Evolutionary conservation across 352 stramenopile species (phyloP).

Genomic region (Pythium coloratum): DNA sequence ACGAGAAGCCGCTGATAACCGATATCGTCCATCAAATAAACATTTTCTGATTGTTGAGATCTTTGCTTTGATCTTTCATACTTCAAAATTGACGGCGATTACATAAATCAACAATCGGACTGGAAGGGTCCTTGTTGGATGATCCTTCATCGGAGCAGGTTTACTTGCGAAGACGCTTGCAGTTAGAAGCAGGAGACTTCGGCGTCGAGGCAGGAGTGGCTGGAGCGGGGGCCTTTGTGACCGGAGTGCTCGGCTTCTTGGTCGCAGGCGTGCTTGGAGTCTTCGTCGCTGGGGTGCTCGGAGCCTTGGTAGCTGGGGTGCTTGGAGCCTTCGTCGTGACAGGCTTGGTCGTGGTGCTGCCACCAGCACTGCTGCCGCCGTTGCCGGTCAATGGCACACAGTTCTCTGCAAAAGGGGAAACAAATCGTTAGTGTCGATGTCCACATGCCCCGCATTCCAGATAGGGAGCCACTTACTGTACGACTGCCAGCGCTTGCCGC

Average conservation of each 20-base stretch:
- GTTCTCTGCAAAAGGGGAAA: constrained; percentile 13
- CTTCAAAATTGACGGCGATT: not conserved
- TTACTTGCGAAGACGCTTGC: constrained; percentile 3
- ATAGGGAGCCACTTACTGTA: constrained; percentile 6
- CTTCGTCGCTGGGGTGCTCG: not conserved
- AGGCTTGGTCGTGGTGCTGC: constrained; percentile 1
- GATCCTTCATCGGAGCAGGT: not conserved
- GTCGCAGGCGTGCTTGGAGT: not conserved
- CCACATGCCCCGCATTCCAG: not conserved
- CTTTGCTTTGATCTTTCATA: not conserved
- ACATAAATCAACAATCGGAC: constrained; percentile 1
- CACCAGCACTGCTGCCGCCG: constrained; percentile 8
- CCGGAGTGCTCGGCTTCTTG: not conserved
- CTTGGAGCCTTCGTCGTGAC: constrained; percentile 1
- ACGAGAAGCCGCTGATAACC: not conserved
- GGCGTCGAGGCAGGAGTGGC: not conserved
- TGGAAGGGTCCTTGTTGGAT: not conserved
- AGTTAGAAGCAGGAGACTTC: not conserved
- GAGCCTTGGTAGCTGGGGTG: not conserved
- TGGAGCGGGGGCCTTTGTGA: not conserved
- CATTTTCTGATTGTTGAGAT: not conserved
- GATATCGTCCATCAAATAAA: not conserved
- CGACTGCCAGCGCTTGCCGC: constrained; percentile 10
- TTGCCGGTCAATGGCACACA: constrained; percentile 20
- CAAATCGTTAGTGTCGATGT: not conserved